Base-by-base conservation (phyloP, 2,329 filamentous ascomycete genomes). In the Colletotrichum tofieldiae region DNA sequence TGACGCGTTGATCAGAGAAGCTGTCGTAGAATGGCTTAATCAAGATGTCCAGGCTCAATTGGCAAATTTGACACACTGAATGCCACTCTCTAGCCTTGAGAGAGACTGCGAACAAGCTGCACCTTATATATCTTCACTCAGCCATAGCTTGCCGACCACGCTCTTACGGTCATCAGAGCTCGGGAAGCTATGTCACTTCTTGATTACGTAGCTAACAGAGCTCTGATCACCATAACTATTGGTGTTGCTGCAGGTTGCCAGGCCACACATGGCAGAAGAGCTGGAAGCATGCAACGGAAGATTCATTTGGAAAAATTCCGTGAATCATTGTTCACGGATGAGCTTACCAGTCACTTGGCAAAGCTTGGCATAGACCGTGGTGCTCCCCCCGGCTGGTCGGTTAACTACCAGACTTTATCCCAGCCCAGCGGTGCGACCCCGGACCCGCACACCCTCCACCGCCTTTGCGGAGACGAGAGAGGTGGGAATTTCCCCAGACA, bases 311-410 rank as follows among this genome's bases (percentile, higher is more conserved):
- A 6, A 16, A 18, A n/a, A 61, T 73, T 66, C 71, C 71, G 49
- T 71, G 71, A 73, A 73, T 73, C 71, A 71, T 2, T 41, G 29
- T 9, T 56, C 56, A 32, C 20, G 60, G 49, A 70, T 63, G 66
- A 20, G 61, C 49, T 45, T 66, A 23, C 58, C 60, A 43, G 35
- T 49, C 56, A 5, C 71, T 73, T 73, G 71, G 71, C 71, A 56
- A 43, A 47, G 56, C 71, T 73, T 73, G 71, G 67, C 67, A 37
- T 45, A 37, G 8, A 18, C 45, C 45, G 26, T 37, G 29, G 39
- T 56, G 35, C 39, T n/a, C 5, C 20, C 39, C 20, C 11, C 41
- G 37, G 37, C 37, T 20, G 47, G 47, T 43, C 47, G 39, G 54
- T 54, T 3, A 16, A 43, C 45, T 23, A 39, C 14, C 35, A 35